These are phyloP conservation scores for Inonotus obliquus DNA, from an alignment of 1,284 basidiomycete species.

Conservation along the genomic window DNA sequence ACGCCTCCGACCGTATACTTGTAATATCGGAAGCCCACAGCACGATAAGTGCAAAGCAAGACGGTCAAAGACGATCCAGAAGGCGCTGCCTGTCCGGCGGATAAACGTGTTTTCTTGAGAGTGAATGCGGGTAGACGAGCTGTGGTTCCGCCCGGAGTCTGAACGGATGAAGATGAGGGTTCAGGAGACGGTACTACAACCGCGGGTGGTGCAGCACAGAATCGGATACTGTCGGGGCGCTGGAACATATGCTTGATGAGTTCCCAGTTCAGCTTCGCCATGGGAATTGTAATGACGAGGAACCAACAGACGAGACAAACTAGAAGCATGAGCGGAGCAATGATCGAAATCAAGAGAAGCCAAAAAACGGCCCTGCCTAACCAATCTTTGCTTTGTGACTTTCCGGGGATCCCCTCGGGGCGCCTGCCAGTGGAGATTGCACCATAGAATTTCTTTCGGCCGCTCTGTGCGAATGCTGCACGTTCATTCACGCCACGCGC, in stretches of 20 bases:
- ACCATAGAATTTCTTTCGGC: slow-evolving; percentile 62
- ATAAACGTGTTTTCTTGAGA: slow-evolving; percentile 52
- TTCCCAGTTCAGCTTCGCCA: slow-evolving; percentile 96
- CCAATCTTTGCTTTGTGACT: slow-evolving; percentile 32
- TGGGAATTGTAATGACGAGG: slow-evolving; percentile 91
- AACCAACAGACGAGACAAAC: slow-evolving; percentile 92
- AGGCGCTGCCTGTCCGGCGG: slow-evolving; percentile 70
- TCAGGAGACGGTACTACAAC: slow-evolving; percentile 43
- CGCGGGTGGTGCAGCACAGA: slow-evolving; percentile 75
- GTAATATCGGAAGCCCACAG: slow-evolving; percentile 91
- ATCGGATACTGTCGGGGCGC: slow-evolving; percentile 85
- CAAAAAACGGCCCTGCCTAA: slow-evolving; percentile 80
- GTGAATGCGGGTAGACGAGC: slow-evolving; percentile 39
- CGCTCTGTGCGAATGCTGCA: slow-evolving; percentile 29
- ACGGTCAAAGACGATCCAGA: slow-evolving; percentile 79
- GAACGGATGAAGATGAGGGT: slow-evolving; percentile 23
- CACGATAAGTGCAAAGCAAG: slow-evolving; percentile 92
- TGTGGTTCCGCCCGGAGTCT: slow-evolving; percentile 25
- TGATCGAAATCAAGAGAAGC: slow-evolving; percentile 66
- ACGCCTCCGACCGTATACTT: slow-evolving; percentile 99
- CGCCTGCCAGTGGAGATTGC: slow-evolving; percentile 34
- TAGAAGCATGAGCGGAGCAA: slow-evolving; percentile 85
- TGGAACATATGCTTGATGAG: slow-evolving; percentile 81
- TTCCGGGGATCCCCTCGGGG: neutral
- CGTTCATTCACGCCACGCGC: slow-evolving; percentile 26